Base-by-base conservation (phyloP, 176 grass and related monocot genomes). In the Alopecurus myosuroides region DNA sequence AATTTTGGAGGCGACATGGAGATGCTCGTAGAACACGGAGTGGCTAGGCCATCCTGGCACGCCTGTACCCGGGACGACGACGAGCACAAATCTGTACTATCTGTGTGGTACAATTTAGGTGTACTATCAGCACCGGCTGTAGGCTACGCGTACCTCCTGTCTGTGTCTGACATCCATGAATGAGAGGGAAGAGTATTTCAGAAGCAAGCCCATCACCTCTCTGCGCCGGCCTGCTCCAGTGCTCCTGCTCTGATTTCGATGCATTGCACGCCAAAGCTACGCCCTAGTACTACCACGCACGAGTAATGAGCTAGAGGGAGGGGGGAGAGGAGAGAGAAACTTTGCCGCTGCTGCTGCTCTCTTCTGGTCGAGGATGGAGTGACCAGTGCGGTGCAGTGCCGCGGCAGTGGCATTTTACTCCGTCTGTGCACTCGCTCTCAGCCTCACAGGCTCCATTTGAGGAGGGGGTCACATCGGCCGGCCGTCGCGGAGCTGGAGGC, bases 161-260 rank as follows among this genome's bases (percentile, higher is more conserved):
- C 52, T 45, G 37, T 22, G 13, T 45, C 82, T 94, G 85, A 91
- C 84, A 80, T 31, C 78, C 71, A 91, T 89, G 92, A 89, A 91
- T 91, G 60, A 77, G 73, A 79, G 35, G 86, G 71, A 82, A 64
- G 87, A 92, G 93, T 93, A 81, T 41, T 75, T 88, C 82, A 88
- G 89, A 93, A 85, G 95, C 80, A 84, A 92, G 64, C 83, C 42
- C 68, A 63, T 76, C 66, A 36, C 77, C 26, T 80, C 26, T 56
- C 71, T 77, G 45, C 69, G 50, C 66, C 49, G 80, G 37, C 49
- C 66, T 33, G 50, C 51, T 9, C 17, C 28, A 37, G 35, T 30
- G 68, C 68, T 60, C 69, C 52, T 70, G 41, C 44, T 82, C 86
- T 87, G 92, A 76, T 92, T 91, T 88, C 81, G 86, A 90, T 94